These are phyloP conservation scores for Plasmodium fragile DNA, from an alignment of 169 alveolate species.

Conservation along the genomic window DNA sequence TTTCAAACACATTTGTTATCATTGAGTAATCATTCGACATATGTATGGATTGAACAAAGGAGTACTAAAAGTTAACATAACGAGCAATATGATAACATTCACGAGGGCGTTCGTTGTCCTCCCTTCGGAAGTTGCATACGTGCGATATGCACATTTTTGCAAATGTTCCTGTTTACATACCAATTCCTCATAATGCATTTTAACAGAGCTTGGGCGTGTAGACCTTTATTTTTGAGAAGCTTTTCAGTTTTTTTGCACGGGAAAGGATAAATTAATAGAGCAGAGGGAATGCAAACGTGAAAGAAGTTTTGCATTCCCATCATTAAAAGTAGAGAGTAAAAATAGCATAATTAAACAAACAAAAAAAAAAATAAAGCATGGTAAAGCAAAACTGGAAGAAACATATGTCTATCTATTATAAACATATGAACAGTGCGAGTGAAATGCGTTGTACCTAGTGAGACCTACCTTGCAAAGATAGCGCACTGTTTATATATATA, in stretches of 20 bases:
- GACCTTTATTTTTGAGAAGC: neutral
- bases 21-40: neutral
- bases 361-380: neutral
- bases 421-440: constrained; percentile 1
- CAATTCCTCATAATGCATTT: constrained; percentile 60
- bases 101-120: neutral
- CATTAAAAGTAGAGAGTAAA: neutral
- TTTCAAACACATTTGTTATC: neutral
- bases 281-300: neutral
- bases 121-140: constrained; percentile 1
- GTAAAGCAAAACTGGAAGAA: neutral
- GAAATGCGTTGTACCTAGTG: constrained; percentile 20
- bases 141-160: neutral
- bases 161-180: constrained; percentile 16
- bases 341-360: neutral
- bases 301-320: constrained; percentile 6
- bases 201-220: constrained; percentile 5
- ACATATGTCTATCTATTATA: constrained; percentile 7
- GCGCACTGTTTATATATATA: neutral
- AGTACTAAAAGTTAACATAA: neutral
- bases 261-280: constrained; percentile 9
- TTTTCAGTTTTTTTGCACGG: constrained; percentile 23
- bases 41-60: neutral
- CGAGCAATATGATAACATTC: neutral
- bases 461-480: neutral